Conservation (phyloP, 1,139 yeast species). For the Spathaspora sp. region DNA sequence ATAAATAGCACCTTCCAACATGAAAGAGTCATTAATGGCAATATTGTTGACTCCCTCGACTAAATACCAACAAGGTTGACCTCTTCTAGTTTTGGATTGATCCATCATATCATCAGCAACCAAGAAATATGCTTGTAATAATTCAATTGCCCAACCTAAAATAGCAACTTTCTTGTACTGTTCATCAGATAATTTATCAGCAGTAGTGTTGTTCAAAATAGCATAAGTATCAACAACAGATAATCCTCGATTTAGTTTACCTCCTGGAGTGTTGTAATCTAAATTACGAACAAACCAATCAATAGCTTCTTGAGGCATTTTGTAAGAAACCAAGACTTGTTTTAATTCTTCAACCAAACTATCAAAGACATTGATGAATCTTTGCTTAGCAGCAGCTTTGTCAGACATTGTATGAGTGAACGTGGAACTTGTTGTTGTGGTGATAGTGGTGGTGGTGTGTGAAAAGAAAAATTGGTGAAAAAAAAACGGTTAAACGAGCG, state of each 20-base stretch:
- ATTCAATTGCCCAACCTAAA: conserved; percentile 94
- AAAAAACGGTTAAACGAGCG: background rate
- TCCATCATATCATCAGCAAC: conserved; percentile 99
- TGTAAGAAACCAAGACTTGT: conserved; percentile 61
- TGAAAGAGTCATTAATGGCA: conserved; percentile 96
- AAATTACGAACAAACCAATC: conserved; percentile 79
- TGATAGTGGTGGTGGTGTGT: background rate
- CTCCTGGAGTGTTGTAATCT: conserved; percentile 91
- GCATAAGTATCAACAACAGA: conserved; percentile 93
- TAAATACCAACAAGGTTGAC: conserved; percentile 98
- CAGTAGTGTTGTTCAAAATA: conserved; percentile 63
- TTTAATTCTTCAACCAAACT: conserved; percentile 74
- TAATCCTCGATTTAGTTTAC: conserved; percentile 93
- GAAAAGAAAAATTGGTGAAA: background rate
- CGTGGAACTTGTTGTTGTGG: background rate
- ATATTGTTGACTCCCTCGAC: conserved; percentile 79
- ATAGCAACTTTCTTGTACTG: conserved; percentile 86
- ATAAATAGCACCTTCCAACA: conserved; percentile 95
- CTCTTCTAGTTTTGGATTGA: conserved; percentile 93
- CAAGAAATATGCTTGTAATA: conserved; percentile 92
- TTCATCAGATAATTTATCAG: conserved; percentile 57
- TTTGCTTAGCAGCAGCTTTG: conserved; percentile 48
- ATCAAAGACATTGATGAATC: conserved; percentile 76
- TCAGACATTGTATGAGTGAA: conserved; percentile 18
- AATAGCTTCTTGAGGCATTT: conserved; percentile 84